Percentiles rank a stretch among this genome's conserved stretches.
Conservation (phyloP, 495 filamentous ascomycete species). For the Clavariopsis aquatica region DNA sequence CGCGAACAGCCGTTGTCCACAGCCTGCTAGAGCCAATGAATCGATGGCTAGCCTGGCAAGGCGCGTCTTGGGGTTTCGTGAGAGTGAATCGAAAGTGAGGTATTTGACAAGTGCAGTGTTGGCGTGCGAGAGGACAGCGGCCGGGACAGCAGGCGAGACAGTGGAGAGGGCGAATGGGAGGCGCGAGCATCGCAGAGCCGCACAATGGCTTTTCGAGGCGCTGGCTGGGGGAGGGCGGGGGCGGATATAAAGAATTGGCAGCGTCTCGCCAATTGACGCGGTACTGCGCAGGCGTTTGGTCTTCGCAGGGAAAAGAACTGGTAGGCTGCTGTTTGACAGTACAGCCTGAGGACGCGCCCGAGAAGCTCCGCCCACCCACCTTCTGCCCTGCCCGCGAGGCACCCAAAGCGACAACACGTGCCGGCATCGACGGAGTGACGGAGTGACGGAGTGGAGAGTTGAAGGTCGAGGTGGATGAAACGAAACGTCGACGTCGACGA, state of each 20-base stretch:
- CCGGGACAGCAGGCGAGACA: neutral
- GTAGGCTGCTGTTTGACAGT: no score
- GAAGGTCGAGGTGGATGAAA: constrained; percentile 7
- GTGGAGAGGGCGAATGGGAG: neutral
- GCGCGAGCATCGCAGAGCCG: constrained; percentile 24
- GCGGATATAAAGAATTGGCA: constrained; percentile 14
- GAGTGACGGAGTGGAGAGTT: no score
- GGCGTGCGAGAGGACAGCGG: neutral
- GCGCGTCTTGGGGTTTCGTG: constrained; percentile 43
- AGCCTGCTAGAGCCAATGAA: constrained; percentile 48
- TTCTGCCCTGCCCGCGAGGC: no score
- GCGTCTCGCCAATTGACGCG: constrained; percentile 3
- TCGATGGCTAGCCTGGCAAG: constrained; percentile 42
- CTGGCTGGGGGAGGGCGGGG: neutral
- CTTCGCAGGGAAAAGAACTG: neutral
- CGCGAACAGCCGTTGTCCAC: constrained; percentile 42
- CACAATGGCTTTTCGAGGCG: constrained; percentile 13
- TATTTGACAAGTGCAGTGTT: neutral
- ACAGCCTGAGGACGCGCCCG: no score
- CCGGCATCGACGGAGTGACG: no score
- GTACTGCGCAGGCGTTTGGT: neutral
- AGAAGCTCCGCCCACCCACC: no score
- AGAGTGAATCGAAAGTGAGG: neutral
- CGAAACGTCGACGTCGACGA: constrained; percentile 3
- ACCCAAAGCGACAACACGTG: no score